A percentile compares a stretch with the other conserved stretches of the same genome.
Conservation (phyloP, 768 basidiomycete genomes). For the Amyloporia xantha region DNA sequence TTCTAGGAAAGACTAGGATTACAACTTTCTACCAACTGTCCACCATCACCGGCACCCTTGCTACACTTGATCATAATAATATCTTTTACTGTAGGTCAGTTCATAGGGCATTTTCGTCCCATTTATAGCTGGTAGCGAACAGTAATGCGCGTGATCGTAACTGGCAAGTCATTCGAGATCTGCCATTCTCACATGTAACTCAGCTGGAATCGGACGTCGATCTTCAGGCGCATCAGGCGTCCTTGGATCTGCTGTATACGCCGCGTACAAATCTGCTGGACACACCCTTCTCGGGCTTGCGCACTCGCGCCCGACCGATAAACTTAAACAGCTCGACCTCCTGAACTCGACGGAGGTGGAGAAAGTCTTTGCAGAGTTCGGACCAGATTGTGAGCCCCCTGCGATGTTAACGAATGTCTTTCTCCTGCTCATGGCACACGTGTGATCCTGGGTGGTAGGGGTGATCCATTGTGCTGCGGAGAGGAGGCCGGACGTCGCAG, state of each 20-base stretch:
- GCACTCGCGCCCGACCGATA: slow-evolving; percentile 53
- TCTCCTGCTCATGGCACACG: background rate
- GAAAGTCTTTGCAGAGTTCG: slow-evolving; percentile 45
- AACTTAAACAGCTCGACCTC: slow-evolving; percentile 60
- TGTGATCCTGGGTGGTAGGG: slow-evolving; percentile 40
- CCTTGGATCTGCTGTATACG: slow-evolving; percentile 73
- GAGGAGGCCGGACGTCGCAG: slow-evolving; percentile 86
- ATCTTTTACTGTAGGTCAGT: no score
- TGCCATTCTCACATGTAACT: background rate
- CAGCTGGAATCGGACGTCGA: background rate
- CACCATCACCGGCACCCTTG: no score
- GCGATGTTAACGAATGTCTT: background rate
- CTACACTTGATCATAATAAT: no score
- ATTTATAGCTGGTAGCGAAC: no score
- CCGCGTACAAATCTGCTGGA: slow-evolving; percentile 47
- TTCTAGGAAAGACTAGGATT: no score
- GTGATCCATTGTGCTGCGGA: slow-evolving; percentile 96
- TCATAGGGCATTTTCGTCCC: no score
- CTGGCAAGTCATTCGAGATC: slow-evolving; percentile 37
- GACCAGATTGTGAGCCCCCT: slow-evolving; percentile 66
- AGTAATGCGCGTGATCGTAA: slow-evolving; percentile 53
- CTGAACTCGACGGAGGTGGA: slow-evolving; percentile 50
- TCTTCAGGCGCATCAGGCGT: slow-evolving; percentile 83
- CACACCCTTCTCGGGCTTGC: slow-evolving; percentile 63
- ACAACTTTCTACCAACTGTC: no score